Percentiles rank a stretch among this genome's conserved stretches.
phyloP scores from a whole-genome alignment of 345 rosid genomes.

The Lumnitzera racemosa region DNA sequence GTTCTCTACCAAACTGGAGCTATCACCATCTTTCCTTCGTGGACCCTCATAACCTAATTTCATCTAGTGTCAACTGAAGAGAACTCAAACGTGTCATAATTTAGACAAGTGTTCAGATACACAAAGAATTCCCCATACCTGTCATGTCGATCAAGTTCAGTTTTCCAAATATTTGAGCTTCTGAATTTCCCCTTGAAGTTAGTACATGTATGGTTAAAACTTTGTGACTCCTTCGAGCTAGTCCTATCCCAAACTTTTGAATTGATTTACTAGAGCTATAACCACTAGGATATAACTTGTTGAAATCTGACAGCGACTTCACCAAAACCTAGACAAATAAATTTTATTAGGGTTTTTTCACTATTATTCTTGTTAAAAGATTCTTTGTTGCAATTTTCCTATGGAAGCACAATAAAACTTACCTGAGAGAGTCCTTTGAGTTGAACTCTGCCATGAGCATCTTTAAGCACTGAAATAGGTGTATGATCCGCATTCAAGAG shows the following conservation, averaged over 20 bases:
- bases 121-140: conserved; percentile 27
- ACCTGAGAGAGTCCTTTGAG: conserved; percentile 79
- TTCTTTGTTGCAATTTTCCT: not conserved
- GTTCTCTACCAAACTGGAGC: conserved; percentile 30
- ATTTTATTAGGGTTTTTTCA: not conserved
- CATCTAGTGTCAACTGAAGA: too few relatives aligned
- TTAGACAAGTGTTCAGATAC: not conserved
- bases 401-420: conserved; percentile 11
- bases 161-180: conserved; percentile 30
- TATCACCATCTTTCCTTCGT: conserved; percentile 35
- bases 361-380: not conserved
- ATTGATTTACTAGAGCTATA: conserved; percentile 18
- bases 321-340: conserved; percentile 33
- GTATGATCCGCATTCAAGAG: conserved; percentile 36
- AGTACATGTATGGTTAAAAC: conserved; percentile 50
- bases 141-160: conserved; percentile 70
- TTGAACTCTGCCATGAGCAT: conserved; percentile 50
- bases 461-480: conserved; percentile 33
- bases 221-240: conserved; percentile 35
- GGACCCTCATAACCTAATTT: conserved; percentile 59
- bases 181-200: conserved; percentile 7
- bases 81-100: not conserved
- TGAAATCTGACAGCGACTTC: conserved; percentile 46
- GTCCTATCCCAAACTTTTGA: conserved; percentile 25
- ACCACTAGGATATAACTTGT: conserved; percentile 27